Evolutionary conservation across 768 basidiomycete genomes (phyloP), one percentile per base, ranked within the genome.

Genomic region (Astraeus odoratus): DNA sequence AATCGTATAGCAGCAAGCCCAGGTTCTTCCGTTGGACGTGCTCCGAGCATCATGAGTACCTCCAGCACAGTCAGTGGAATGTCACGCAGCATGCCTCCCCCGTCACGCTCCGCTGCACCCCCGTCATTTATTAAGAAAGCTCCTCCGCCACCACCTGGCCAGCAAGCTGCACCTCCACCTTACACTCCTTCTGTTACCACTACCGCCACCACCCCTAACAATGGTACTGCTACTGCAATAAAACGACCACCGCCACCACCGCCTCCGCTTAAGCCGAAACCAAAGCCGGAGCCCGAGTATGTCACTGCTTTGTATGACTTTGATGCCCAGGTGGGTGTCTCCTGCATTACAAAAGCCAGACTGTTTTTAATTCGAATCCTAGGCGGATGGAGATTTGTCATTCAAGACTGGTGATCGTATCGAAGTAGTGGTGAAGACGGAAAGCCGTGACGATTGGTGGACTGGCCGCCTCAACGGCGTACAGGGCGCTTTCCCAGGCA

Each of bases 301-400:
- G 92, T 93, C 20, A 84, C 89, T 8, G 96, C 96, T 24, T 60
- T 98, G 57, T 99, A 96, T 59, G 96, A 99, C 64, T 99, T 95
- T 60, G 75, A 73, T 27, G 91, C 96, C 16, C 93, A 95, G 76
- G 83, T 81, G 58, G 43, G 70, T 58, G 23, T 27, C 8, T 25
- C 19, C 9, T 34, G 5, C 24, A 16, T 10, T 19, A 24, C 12
- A 5, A 33, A 2, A 18, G 18, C 10, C 9, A 7, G 22, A 13
- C 47, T 6, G 51, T 18, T 12, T 31, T 8, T 27, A 3, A 31
- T 27, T 5, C 13, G 4, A 42, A 18, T n/a, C 22, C 39, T 51
- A 88, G 80, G 88, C 93, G 31, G 91, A 87, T 0, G 95, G 95
- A 1, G 95, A 98, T 65, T 68, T 98, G 45, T 85, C 83, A 1